Base-by-base conservation (phyloP, 192 early-diverging fungal genomes). In the Diversispora eburnea region DNA sequence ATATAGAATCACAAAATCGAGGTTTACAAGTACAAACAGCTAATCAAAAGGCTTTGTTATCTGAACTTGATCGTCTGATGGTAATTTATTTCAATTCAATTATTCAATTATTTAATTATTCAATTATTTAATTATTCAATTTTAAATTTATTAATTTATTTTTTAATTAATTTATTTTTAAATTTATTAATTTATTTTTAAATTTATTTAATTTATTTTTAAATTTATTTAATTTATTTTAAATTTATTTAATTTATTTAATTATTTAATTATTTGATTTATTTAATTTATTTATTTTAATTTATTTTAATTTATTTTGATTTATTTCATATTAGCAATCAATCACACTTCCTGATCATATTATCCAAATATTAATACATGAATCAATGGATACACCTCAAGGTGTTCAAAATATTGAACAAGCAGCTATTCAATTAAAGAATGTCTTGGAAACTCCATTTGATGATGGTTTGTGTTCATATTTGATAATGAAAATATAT, bases 1-100 rank as follows among this genome's bases (percentile, higher is more conserved):
- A 96, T 70, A 97, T 99, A 69, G 95, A 98, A 81, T 82, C 89
- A 17, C 88, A 93, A 75, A 98, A 98, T 79, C 91, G 97, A 54
- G 91, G 86, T 65, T 84, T 99, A 66, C 95, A 98, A 78, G 85
- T 94, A 33, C 89, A 93, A 54, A 92, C 94, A 10, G 83, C 83
- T 13, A 99, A 98, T 78, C 97, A 99, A 74, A 90, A 93, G 45
- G 84, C 84, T 33, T 79, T 99, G 45, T 80, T 97, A 10, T 80
- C 77, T n/a, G 96, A 98, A 77, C 82, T 99, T 12, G 94, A 97
- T 64, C 85, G 83, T 42, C 80, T 98, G 20, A 77, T 97, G 73
- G 89, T 90, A 82, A 77, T 47, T 73, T 46, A 58, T 54, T n/a
- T n/a, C n/a, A n/a, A n/a, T n/a, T n/a, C n/a, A n/a, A n/a, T n/a